A percentile compares a stretch with the other conserved stretches of the same genome.
These are phyloP conservation scores for Infundibulicybe gibba DNA, from an alignment of 768 basidiomycete species.

Conservation along the genomic window DNA sequence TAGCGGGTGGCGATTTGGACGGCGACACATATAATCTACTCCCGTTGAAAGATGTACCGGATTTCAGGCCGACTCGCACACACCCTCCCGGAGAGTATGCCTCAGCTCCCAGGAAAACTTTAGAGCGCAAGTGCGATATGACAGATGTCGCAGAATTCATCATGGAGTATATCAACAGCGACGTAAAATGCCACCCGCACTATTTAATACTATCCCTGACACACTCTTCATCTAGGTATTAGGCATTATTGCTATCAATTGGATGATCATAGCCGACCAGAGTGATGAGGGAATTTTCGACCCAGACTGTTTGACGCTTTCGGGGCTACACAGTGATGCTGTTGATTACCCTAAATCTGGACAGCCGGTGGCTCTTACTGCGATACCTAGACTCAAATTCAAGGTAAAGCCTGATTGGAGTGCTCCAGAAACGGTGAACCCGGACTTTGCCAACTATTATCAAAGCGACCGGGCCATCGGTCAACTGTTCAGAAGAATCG, in stretches of 20 bases:
- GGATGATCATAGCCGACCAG: constrained; percentile 65
- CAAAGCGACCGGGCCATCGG: constrained; percentile 55
- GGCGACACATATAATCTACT: constrained; percentile 59
- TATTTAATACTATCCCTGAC: neutral
- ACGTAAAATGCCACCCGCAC: constrained; percentile 33
- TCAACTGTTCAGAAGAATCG: constrained; percentile 55
- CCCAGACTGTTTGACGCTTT: constrained; percentile 46
- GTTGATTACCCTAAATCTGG: constrained; percentile 68
- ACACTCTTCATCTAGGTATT: constrained; percentile 36
- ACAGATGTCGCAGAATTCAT: constrained; percentile 67
- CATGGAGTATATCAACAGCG: constrained; percentile 63
- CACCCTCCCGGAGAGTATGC: constrained; percentile 44
- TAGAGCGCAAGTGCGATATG: constrained; percentile 51
- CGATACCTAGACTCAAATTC: constrained; percentile 41
- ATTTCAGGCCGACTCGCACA: constrained; percentile 21
- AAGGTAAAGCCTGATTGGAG: constrained; percentile 56
- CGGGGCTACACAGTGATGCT: constrained; percentile 57
- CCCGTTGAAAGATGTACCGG: constrained; percentile 33
- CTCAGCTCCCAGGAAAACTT: constrained; percentile 39
- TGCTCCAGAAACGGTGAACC: constrained; percentile 53
- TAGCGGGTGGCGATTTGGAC: constrained; percentile 71
- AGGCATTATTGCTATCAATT: constrained; percentile 59
- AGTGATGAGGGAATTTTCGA: constrained; percentile 43
- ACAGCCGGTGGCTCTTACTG: constrained; percentile 31
- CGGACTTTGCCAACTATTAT: constrained; percentile 40